Conservation (phyloP, 1,284 basidiomycete species). For the Cerioporus squamosus region DNA sequence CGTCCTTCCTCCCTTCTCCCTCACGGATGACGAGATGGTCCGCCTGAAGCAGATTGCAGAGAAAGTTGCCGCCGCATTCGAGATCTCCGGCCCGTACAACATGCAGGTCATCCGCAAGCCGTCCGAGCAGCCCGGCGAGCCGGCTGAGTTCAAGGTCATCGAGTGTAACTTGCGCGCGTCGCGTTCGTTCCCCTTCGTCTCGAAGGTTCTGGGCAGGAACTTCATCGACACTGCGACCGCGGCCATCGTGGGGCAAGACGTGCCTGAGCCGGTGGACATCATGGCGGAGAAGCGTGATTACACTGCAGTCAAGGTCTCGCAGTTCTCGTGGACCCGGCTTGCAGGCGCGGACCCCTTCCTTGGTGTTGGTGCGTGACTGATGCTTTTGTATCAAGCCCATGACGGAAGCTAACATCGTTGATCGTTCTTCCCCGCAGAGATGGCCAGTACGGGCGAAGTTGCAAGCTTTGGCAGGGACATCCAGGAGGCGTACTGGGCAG, state of each 20-base stretch:
- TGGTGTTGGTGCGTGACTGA: constrained; percentile 80
- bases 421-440: constrained; percentile 60
- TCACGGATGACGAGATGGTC: constrained; percentile 76
- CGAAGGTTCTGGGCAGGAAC: constrained; percentile 96
- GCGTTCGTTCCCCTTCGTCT: constrained; percentile 98
- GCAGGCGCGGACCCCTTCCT: constrained; percentile 96
- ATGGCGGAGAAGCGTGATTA: constrained; percentile 94
- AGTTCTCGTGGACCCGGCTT: constrained; percentile 98
- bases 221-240: constrained; percentile 95
- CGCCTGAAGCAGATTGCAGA: constrained; percentile 93
- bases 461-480: constrained; percentile 96
- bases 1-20: constrained; percentile 94
- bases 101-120: constrained; percentile 99
- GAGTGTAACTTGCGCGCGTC: constrained; percentile 99
- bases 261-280: constrained; percentile 92
- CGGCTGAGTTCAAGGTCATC: constrained; percentile 91
- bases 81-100: constrained; percentile 98
- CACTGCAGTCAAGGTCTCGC: constrained; percentile 96
- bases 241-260: constrained; percentile 89
- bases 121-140: constrained; percentile 52
- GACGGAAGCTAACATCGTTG: constrained; percentile 1
- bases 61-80: constrained; percentile 93
- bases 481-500: constrained; percentile 97
- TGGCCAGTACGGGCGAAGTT: constrained; percentile 99
- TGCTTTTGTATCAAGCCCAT: neutral